Conservation (phyloP, 2,329 filamentous ascomycete genomes). For the Huntiella decipiens region DNA sequence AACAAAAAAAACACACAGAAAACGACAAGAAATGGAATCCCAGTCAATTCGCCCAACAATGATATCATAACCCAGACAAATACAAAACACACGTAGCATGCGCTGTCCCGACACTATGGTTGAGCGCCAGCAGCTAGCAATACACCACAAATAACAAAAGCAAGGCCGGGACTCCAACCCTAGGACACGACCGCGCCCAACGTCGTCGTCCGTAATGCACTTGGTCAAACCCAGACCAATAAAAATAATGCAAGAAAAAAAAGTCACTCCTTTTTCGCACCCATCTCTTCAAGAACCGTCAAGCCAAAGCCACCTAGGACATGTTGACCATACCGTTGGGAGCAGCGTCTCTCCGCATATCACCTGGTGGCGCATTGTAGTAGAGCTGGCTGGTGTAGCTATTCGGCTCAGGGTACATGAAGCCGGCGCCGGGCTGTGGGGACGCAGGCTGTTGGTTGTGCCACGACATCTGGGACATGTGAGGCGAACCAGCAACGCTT, state of each 20-base stretch:
- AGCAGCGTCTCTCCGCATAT: constrained; percentile 22
- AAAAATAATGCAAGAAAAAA: too few species aligned
- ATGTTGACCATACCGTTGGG: constrained; percentile 16
- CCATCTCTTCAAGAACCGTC: too few species aligned
- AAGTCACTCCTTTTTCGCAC: too few species aligned
- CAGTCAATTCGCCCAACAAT: constrained; percentile 23
- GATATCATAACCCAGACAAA: not conserved
- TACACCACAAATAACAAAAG: too few species aligned
- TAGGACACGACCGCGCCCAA: not conserved
- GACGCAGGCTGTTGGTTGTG: constrained; percentile 40
- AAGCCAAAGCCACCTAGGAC: constrained; percentile 12
- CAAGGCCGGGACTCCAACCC: not conserved
- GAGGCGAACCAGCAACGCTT: constrained; percentile 68
- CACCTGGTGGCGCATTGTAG: constrained; percentile 30
- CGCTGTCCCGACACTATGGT: too few species aligned
- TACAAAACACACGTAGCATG: not conserved
- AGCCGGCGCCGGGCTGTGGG: constrained; percentile 24
- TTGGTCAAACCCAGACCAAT: too few species aligned
- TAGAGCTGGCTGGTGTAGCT: constrained; percentile 54
- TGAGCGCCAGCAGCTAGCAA: too few species aligned
- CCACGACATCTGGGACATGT: constrained; percentile 69
- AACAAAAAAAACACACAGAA: too few species aligned
- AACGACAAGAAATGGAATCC: constrained; percentile 20
- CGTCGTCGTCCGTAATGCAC: too few species aligned
- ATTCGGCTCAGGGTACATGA: constrained; percentile 72